Conservation (phyloP, 169 alveolate genomes). For the Plasmodium vinckei region DNA sequence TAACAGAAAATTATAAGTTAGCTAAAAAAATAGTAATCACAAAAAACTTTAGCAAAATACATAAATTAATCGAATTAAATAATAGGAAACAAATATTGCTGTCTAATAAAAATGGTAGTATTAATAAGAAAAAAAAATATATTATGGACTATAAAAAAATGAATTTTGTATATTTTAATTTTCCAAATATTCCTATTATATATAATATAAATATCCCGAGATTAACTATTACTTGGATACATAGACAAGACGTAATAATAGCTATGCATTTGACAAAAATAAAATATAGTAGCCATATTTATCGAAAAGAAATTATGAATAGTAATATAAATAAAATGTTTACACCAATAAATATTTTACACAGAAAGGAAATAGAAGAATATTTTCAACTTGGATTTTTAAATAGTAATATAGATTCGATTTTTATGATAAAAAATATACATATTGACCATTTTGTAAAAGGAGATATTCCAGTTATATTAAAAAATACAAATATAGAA, state of each 20-base stretch:
- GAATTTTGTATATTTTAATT: conserved; percentile 63
- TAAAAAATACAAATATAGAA: conserved; percentile 85
- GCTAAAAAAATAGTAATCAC: conserved; percentile 70
- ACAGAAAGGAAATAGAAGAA: conserved; percentile 60
- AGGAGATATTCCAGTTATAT: conserved; percentile 92
- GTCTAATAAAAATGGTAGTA: conserved; percentile 12
- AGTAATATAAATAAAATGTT: conserved; percentile 47
- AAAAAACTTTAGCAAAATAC: conserved; percentile 70
- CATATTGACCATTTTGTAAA: conserved; percentile 92
- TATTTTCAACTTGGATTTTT: conserved; percentile 46
- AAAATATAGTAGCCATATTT: conserved; percentile 66
- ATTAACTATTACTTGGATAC: conserved; percentile 82
- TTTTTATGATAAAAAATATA: conserved; percentile 78
- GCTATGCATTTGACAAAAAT: conserved; percentile 82
- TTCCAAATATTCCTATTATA: conserved; percentile 71
- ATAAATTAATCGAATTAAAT: conserved; percentile 46
- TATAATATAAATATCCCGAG: conserved; percentile 81
- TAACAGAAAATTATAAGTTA: conserved; percentile 61
- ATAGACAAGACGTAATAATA: conserved; percentile 81
- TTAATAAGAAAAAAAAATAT: conserved; percentile 14
- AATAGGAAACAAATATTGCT: conserved; percentile 38
- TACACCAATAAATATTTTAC: conserved; percentile 38
- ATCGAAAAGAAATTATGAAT: conserved; percentile 66
- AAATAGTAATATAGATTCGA: conserved; percentile 78
- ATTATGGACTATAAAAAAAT: conserved; percentile 43